Evolutionary conservation across 2,329 filamentous ascomycete genomes (phyloP), one percentile per base, ranked within the genome.

Genomic region (Penicillium hesseltinei): DNA sequence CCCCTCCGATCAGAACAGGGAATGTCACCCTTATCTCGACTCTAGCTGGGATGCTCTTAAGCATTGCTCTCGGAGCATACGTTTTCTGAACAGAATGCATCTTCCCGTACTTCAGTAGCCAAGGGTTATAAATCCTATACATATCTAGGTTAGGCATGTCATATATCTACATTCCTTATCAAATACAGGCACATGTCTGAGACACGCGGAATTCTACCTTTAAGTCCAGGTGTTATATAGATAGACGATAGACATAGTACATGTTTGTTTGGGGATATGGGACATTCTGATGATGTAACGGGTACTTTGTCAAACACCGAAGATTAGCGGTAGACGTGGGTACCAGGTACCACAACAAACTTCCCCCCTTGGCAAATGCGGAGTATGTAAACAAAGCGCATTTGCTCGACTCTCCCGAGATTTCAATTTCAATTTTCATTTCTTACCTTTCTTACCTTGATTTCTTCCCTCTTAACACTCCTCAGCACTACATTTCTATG

Each of bases 361-460:
- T 63, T 63, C 57, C 59, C 39, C 64, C 62, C 57, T 65, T 54
- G 64, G 57, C 53, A 61, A 61, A 61, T 63, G 59, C 60, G 61
- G 62, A 64, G 64, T 66, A 66, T 65, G 64, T 60, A 63, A 64
- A 66, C 61, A 65, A 63, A 64, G 51, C 52, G 42, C 46, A 27
- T 40, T 46, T 46, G 35, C 27, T 54, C 17, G 45, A 49, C n/a
- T 36, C 33, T 31, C 43, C 25, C 27, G 35, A 33, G 25, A 36
- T 42, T 31, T 49, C 4, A 29, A 23, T 55, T 43, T 47, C 40
- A 5, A 8, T 23, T 33, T 40, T 33, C 19, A 25, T 21, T 50
- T 33, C 23, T 42, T 35, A 40, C 0, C 54, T 21, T 15, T 5
- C 23, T 42, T 35, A 40, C 0, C 54, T 21, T 15, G 4, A 35